Percentiles rank a stretch among this genome's conserved stretches.
Evolutionary conservation across 2,329 filamentous ascomycete genomes (phyloP).

Genomic region (Clathrospora elynae): DNA sequence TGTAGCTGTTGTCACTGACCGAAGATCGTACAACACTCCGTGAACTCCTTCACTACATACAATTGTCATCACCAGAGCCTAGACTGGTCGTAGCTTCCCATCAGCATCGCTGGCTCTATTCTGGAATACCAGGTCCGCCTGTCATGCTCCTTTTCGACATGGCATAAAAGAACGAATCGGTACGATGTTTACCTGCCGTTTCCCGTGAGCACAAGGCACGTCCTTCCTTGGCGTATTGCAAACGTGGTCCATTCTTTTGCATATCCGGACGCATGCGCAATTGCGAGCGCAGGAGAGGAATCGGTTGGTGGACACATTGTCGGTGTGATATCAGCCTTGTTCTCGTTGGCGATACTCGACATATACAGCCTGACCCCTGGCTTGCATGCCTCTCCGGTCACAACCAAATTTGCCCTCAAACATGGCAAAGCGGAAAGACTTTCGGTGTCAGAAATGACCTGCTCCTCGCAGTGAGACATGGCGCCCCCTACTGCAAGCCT

Average conservation of each 20-base stretch:
- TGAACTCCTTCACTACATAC: slow-evolving; percentile 10
- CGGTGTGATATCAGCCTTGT: slow-evolving; percentile 19
- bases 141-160: slow-evolving; percentile 24
- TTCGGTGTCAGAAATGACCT: not conserved
- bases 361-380: slow-evolving; percentile 11
- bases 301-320: slow-evolving; percentile 24
- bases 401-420: not conserved
- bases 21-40: slow-evolving; percentile 6
- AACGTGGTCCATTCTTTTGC: slow-evolving; percentile 41
- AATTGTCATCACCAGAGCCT: slow-evolving; percentile 14
- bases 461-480: slow-evolving; percentile 12
- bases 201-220: slow-evolving; percentile 42
- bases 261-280: slow-evolving; percentile 23
- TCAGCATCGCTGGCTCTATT: slow-evolving; percentile 16
- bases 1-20: not conserved
- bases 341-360: slow-evolving; percentile 35
- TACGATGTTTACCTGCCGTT: slow-evolving; percentile 37
- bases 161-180: slow-evolving; percentile 32
- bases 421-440: not conserved
- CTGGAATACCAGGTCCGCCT: slow-evolving; percentile 10
- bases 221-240: slow-evolving; percentile 33
- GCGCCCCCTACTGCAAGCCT: slow-evolving; percentile 20
- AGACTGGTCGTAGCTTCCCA: slow-evolving; percentile 1
- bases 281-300: slow-evolving; percentile 9
- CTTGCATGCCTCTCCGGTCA: slow-evolving; percentile 1